These are phyloP conservation scores for Chloranthus sessilifolius DNA, from an alignment of 164 flowering plant species.

Conservation along the genomic window DNA sequence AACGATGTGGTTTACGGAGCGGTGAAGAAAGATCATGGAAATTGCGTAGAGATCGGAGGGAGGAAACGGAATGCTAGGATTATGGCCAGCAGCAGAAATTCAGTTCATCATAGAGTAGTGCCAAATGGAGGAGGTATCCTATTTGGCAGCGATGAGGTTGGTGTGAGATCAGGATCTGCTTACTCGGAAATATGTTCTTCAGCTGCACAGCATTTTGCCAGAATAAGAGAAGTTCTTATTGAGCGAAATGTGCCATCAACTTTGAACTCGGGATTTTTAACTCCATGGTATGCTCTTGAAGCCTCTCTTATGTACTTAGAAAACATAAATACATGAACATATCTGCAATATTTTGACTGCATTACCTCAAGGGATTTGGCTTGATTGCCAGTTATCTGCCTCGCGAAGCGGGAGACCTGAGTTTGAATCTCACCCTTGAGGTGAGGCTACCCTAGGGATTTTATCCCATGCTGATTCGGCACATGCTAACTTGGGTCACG, in stretches of 20 bases:
- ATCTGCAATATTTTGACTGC: not conserved
- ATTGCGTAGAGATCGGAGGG: conserved; percentile 51
- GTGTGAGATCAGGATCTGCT: conserved; percentile 62
- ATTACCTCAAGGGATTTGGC: not conserved
- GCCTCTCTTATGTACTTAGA: not conserved
- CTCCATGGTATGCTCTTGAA: conserved; percentile 75
- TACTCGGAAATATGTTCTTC: conserved; percentile 71
- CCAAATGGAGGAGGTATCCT: conserved; percentile 46
- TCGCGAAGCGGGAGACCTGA: too few relatives aligned
- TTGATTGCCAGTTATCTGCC: too few relatives aligned
- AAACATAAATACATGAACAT: too few relatives aligned
- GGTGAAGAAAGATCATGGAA: conserved; percentile 60
- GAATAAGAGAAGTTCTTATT: conserved; percentile 89
- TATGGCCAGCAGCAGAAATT: conserved; percentile 29
- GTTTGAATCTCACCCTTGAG: too few relatives aligned
- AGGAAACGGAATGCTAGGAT: conserved; percentile 63
- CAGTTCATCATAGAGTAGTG: conserved; percentile 26
- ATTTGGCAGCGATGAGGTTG: conserved; percentile 43
- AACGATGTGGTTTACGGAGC: conserved; percentile 38
- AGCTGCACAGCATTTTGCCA: conserved; percentile 92
- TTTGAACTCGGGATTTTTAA: conserved; percentile 81
- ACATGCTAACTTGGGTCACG: too few relatives aligned
- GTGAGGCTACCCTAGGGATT: too few relatives aligned
- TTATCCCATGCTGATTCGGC: too few relatives aligned
- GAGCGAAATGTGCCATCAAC: conserved; percentile 85